phyloP scores from a whole-genome alignment of 225 moss, liverwort and hornwort species.

The Lunularia cruciata region DNA sequence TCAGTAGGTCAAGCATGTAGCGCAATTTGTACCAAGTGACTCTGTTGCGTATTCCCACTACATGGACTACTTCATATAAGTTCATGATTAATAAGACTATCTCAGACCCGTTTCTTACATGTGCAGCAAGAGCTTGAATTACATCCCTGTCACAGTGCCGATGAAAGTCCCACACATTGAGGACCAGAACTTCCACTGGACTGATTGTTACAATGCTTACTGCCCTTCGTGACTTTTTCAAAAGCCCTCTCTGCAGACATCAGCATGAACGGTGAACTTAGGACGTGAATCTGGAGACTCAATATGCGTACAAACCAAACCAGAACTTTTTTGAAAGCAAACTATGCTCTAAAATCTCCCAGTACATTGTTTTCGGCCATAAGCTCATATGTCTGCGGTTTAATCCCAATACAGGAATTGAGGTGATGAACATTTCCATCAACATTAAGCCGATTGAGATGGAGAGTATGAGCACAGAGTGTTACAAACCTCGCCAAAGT shows the following conservation, averaged over 20 bases:
- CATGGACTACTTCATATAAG: no score
- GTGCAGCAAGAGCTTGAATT: slow-evolving; percentile 56
- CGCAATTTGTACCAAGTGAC: no score
- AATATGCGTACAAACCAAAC: no score
- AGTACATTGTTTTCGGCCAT: no score
- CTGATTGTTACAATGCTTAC: slow-evolving; percentile 80
- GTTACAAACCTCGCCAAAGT: slow-evolving; percentile 73
- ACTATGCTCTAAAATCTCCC: no score
- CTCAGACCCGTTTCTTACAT: slow-evolving; percentile 62
- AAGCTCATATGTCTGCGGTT: no score
- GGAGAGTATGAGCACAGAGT: background rate
- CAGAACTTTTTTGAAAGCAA: no score
- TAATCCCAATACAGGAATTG: no score
- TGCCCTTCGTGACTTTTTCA: slow-evolving; percentile 62
- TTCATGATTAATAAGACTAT: no score
- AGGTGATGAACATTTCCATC: background rate
- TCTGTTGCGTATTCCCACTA: no score
- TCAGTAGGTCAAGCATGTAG: background rate
- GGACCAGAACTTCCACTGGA: slow-evolving; percentile 70
- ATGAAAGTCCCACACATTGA: slow-evolving; percentile 89
- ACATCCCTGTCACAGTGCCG: slow-evolving; percentile 77
- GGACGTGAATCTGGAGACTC: no score
- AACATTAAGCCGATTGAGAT: background rate
- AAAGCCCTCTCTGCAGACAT: slow-evolving; percentile 72
- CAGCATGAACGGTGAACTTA: no score